These are phyloP conservation scores for Coemansia sp. DNA, from an alignment of 192 early-diverging fungal genomes.

Conservation along the genomic window DNA sequence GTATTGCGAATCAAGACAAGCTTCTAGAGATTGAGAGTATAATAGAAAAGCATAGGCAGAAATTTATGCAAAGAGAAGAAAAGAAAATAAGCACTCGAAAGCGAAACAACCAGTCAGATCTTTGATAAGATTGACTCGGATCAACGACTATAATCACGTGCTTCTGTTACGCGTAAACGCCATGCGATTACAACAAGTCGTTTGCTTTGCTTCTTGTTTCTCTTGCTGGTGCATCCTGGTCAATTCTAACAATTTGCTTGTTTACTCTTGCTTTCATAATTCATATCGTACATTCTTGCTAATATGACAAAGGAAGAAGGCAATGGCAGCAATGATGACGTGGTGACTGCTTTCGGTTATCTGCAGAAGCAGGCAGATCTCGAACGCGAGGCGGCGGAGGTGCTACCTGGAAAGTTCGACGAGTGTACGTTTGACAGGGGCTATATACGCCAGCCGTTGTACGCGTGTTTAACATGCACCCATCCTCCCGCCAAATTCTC, in stretches of 20 bases:
- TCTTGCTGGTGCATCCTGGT: neutral
- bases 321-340: neutral
- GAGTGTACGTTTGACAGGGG: constrained; percentile 74
- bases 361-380: constrained; percentile 43
- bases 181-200: too few species aligned
- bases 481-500: constrained; percentile 30
- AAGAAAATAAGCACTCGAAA: neutral
- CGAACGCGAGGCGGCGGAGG: constrained; percentile 54
- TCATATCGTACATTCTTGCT: neutral
- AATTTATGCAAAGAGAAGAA: neutral
- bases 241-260: neutral
- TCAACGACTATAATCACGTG: neutral
- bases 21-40: too few species aligned
- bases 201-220: too few species aligned
- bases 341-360: constrained; percentile 43
- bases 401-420: constrained; percentile 72
- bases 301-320: constrained; percentile 6
- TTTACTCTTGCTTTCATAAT: neutral
- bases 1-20: neutral
- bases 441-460: constrained; percentile 78
- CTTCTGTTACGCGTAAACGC: too few species aligned
- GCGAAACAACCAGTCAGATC: too few species aligned
- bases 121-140: too few species aligned
- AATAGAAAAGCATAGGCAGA: too few species aligned
- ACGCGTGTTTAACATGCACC: constrained; percentile 80